A percentile compares a stretch with the other conserved stretches of the same genome.
Evolutionary conservation across 2,329 filamentous ascomycete species (phyloP).

Genomic region (Ceratocystis colombiana): DNA sequence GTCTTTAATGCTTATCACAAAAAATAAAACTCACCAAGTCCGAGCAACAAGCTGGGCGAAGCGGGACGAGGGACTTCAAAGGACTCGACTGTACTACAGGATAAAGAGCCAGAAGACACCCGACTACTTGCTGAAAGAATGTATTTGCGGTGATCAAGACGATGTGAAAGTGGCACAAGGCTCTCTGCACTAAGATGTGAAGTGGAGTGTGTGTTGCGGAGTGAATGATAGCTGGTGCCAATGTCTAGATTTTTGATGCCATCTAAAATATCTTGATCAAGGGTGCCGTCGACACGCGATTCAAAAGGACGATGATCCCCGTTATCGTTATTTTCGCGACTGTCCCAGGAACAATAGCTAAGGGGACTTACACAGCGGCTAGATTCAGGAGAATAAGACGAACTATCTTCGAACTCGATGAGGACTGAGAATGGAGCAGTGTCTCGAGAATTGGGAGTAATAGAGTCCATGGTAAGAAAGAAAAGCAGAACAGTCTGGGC

Average conservation of each 20-base stretch:
- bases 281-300: constrained; percentile 17
- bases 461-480: constrained; percentile 19
- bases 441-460: constrained; percentile 19
- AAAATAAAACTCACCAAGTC: constrained; percentile 19
- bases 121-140: constrained; percentile 10
- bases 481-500: constrained; percentile 14
- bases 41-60: constrained; percentile 23
- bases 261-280: constrained; percentile 23
- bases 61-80: constrained; percentile 18
- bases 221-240: constrained; percentile 13
- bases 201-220: constrained; percentile 8
- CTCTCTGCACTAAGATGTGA: constrained; percentile 8
- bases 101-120: constrained; percentile 17
- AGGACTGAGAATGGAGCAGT: constrained; percentile 24
- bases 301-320: constrained; percentile 1
- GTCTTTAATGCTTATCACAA: background rate
- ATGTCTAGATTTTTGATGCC: constrained; percentile 24
- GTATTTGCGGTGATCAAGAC: constrained; percentile 18
- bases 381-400: constrained; percentile 18
- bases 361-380: constrained; percentile 24
- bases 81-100: background rate
- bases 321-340: constrained; percentile 18
- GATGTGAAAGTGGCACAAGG: constrained; percentile 9
- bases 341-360: constrained; percentile 25
- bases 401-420: constrained; percentile 23